Percentiles rank a stretch among this genome's conserved stretches.
These are phyloP conservation scores for Hortiboletus rubellus DNA, from an alignment of 1,284 basidiomycete genomes.

Conservation along the genomic window DNA sequence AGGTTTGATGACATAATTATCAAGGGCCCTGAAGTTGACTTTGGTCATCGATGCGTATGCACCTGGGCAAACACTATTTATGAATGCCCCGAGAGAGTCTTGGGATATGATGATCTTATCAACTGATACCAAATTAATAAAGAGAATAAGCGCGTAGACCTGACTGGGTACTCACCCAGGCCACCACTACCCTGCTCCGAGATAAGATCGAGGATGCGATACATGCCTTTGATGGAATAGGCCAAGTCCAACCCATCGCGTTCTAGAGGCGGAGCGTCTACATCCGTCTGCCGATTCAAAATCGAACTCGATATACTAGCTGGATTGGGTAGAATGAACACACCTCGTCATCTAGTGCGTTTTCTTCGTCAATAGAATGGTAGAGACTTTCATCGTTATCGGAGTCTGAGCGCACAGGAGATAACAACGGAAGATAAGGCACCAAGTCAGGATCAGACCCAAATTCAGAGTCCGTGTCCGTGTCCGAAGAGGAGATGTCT, in stretches of 20 bases:
- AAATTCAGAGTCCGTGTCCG: slow-evolving; percentile 5
- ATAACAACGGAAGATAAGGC: neutral
- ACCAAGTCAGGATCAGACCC: slow-evolving; percentile 7
- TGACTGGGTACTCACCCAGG: slow-evolving; percentile 38
- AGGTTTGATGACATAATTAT: slow-evolving; percentile 45
- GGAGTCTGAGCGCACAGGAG: neutral
- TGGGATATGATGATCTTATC: slow-evolving; percentile 62
- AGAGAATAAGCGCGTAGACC: neutral
- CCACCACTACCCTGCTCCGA: slow-evolving; percentile 52
- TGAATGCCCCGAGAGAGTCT: slow-evolving; percentile 43
- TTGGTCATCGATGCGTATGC: slow-evolving; percentile 50
- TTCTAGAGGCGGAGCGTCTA: slow-evolving; percentile 7
- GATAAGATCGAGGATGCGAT: slow-evolving; percentile 54
- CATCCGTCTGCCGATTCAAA: slow-evolving; percentile 22
- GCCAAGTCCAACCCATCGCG: slow-evolving; percentile 29
- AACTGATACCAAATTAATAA: slow-evolving; percentile 34
- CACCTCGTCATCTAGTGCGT: slow-evolving; percentile 12
- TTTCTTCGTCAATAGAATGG: slow-evolving; percentile 18
- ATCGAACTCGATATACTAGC: neutral
- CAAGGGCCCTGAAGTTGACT: slow-evolving; percentile 52
- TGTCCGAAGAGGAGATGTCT: slow-evolving; percentile 7
- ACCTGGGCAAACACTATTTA: slow-evolving; percentile 46
- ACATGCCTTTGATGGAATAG: slow-evolving; percentile 41
- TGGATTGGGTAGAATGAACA: neutral
- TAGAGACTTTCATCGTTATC: slow-evolving; percentile 22